A percentile compares a stretch with the other conserved stretches of the same genome.
phyloP scores from a whole-genome alignment of 225 moss, liverwort and hornwort species.

The Sphagnum tenellum region DNA sequence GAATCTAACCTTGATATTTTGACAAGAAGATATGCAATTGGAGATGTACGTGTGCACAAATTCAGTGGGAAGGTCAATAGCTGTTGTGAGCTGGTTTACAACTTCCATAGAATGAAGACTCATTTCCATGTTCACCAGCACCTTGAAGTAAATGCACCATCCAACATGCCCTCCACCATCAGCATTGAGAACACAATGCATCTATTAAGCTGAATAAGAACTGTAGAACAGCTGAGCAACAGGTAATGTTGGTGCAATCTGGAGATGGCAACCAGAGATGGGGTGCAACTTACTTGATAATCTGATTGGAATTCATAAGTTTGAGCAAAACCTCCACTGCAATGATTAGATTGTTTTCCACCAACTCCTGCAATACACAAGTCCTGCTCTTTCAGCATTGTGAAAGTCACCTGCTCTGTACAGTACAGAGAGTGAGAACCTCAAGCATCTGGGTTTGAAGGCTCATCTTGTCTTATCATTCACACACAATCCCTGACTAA shows the following conservation, averaged over 20 bases:
- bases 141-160: conserved; percentile 60
- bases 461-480: too few species aligned
- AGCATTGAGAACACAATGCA: too few species aligned
- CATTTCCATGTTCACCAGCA: conserved; percentile 83
- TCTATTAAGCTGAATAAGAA: too few species aligned
- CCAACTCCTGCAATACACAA: conserved; percentile 44
- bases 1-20: conserved; percentile 57
- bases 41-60: conserved; percentile 94
- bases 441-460: too few species aligned
- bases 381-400: too few species aligned
- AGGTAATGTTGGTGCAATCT: too few species aligned
- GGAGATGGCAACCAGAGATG: too few species aligned
- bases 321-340: conserved; percentile 75
- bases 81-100: conserved; percentile 75
- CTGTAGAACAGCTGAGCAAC: too few species aligned
- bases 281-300: conserved; percentile 47
- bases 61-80: conserved; percentile 73
- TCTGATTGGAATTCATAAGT: conserved; percentile 76
- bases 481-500: too few species aligned
- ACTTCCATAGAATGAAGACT: conserved; percentile 94
- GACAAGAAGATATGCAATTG: conserved; percentile 85
- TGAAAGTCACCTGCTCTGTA: too few species aligned
- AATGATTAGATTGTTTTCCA: conserved; percentile 63
- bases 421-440: too few species aligned
- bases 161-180: conserved; percentile 1